phyloP scores from a whole-genome alignment of 768 basidiomycete genomes.

The Roridomyces roridus region DNA sequence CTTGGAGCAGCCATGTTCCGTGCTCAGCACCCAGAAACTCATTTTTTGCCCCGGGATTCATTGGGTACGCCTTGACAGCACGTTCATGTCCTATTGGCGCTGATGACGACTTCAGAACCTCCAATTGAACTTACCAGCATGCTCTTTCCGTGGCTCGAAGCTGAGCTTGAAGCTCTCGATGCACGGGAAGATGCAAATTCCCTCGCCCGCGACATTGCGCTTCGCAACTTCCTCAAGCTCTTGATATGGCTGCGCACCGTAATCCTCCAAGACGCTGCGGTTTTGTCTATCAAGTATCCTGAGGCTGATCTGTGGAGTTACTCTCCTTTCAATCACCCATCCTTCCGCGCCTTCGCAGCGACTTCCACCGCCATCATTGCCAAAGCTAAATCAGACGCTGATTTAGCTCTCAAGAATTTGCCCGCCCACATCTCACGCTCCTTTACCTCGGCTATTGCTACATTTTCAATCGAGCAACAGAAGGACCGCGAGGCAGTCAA shows the following conservation, averaged over 20 bases:
- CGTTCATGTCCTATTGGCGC: not conserved
- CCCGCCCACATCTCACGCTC: slow-evolving; percentile 27
- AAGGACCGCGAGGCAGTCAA: not conserved
- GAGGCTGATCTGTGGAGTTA: slow-evolving; percentile 28
- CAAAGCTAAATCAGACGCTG: slow-evolving; percentile 16
- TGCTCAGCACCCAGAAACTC: slow-evolving; percentile 28
- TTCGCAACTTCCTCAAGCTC: slow-evolving; percentile 32
- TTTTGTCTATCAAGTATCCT: slow-evolving; percentile 30
- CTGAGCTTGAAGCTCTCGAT: slow-evolving; percentile 12
- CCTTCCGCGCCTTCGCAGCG: slow-evolving; percentile 29
- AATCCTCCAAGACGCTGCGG: slow-evolving; percentile 39
- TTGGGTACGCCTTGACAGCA: slow-evolving; percentile 26
- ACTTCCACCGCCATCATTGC: slow-evolving; percentile 12
- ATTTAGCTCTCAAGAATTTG: slow-evolving; percentile 26
- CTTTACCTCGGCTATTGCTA: not conserved
- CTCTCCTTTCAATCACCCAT: slow-evolving; percentile 33
- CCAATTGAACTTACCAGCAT: slow-evolving; percentile 15
- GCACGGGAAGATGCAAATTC: not conserved
- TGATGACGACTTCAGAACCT: slow-evolving; percentile 24
- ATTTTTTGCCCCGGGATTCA: slow-evolving; percentile 26
- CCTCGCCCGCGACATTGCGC: slow-evolving; percentile 27
- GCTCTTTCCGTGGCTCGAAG: slow-evolving; percentile 38
- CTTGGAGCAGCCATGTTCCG: slow-evolving; percentile 38
- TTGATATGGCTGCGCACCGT: slow-evolving; percentile 30
- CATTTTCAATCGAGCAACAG: not conserved